phyloP scores from a whole-genome alignment of 208 protist genomes.

The Acanthamoeba sp. region DNA sequence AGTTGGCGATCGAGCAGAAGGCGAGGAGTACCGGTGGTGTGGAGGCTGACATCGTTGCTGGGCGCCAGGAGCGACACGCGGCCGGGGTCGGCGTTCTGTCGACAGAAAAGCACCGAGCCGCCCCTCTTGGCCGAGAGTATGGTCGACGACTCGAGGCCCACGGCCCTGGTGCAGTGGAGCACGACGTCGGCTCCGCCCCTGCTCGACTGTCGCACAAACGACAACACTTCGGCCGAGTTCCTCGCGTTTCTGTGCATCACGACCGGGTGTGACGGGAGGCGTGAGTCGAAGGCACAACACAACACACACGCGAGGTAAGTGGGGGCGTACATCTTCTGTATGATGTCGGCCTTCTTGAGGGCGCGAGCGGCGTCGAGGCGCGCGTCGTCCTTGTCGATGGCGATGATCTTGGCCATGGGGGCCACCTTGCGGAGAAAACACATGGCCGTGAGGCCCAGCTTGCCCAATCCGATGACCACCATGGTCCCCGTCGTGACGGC shows the following conservation, averaged over 20 bases:
- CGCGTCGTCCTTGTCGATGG: slow-evolving; percentile 31
- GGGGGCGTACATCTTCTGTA: slow-evolving; percentile 29
- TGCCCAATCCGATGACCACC: slow-evolving; percentile 25
- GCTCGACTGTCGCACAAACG: not conserved
- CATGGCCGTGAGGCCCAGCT: slow-evolving; percentile 17
- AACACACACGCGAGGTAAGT: not conserved
- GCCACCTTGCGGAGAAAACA: slow-evolving; percentile 44
- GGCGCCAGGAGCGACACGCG: not conserved
- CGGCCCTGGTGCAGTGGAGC: not conserved
- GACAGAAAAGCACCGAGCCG: slow-evolving; percentile 13
- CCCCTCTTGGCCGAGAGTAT: not conserved
- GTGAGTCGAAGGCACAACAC: not conserved
- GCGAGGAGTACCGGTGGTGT: not conserved
- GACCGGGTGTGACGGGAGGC: not conserved
- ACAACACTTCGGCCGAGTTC: slow-evolving; percentile 1
- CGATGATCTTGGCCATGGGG: not conserved
- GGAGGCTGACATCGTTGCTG: slow-evolving; percentile 18
- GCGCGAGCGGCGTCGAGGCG: not conserved
- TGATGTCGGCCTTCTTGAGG: slow-evolving; percentile 59
- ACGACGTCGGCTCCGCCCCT: not conserved
- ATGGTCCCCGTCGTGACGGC: not conserved
- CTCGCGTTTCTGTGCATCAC: not conserved
- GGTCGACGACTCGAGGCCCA: slow-evolving; percentile 4
- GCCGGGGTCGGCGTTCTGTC: slow-evolving; percentile 12
- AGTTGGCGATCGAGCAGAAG: not conserved